phyloP scores from a whole-genome alignment of 768 basidiomycete species.

The Plicaturopsis crispa region DNA sequence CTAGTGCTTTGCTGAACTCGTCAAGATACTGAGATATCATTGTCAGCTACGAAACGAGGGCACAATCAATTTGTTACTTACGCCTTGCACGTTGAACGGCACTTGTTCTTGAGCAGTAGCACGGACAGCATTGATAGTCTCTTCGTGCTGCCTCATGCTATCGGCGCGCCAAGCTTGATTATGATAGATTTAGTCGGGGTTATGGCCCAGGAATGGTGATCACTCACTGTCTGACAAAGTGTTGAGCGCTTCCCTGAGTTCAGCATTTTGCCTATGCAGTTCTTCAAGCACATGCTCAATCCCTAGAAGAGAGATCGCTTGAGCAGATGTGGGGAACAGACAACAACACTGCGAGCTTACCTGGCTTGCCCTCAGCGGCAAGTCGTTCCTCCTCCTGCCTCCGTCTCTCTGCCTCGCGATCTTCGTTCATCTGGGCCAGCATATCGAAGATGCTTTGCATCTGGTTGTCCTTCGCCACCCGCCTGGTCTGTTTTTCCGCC shows the following conservation, averaged over 20 bases:
- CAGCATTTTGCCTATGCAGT: slow-evolving; percentile 48
- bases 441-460: slow-evolving; percentile 54
- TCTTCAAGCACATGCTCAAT: slow-evolving; percentile 56
- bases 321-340: slow-evolving; percentile 9
- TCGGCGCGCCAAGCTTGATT: slow-evolving; percentile 61
- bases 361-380: slow-evolving; percentile 47
- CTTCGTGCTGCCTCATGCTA: slow-evolving; percentile 53
- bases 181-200: slow-evolving; percentile 8
- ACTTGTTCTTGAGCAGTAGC: slow-evolving; percentile 71
- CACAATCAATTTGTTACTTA: slow-evolving; percentile 40
- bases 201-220: not conserved
- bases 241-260: slow-evolving; percentile 49
- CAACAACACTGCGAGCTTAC: slow-evolving; percentile 26
- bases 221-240: slow-evolving; percentile 51
- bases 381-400: slow-evolving; percentile 45
- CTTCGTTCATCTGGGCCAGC: slow-evolving; percentile 49
- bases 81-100: slow-evolving; percentile 78
- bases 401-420: slow-evolving; percentile 43
- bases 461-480: slow-evolving; percentile 50
- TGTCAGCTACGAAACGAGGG: slow-evolving; percentile 1
- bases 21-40: slow-evolving; percentile 57
- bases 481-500: slow-evolving; percentile 51
- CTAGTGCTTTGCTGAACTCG: slow-evolving; percentile 81
- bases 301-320: slow-evolving; percentile 24
- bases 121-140: slow-evolving; percentile 59